These are phyloP conservation scores for Wickerhamia fluorescens DNA, from an alignment of 805 yeast genomes.

Conservation along the genomic window DNA sequence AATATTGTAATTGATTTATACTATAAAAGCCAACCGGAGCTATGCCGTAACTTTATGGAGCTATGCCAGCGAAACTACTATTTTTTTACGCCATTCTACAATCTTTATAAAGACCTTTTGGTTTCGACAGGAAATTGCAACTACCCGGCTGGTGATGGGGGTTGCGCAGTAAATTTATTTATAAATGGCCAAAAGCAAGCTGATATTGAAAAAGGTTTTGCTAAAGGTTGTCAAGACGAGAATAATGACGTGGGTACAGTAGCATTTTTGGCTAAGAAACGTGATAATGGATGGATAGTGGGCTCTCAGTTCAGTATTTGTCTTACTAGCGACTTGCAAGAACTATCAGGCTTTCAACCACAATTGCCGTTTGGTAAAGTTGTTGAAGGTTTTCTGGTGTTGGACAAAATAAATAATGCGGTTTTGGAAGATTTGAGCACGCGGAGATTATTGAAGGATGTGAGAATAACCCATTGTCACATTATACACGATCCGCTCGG, in stretches of 20 bases:
- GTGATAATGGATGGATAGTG: too few species aligned
- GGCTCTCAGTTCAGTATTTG: conserved; percentile 11
- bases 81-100: conserved; percentile 44
- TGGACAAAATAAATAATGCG: conserved; percentile 37
- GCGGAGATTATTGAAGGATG: conserved; percentile 10
- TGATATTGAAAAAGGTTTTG: too few species aligned
- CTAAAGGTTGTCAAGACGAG: too few species aligned
- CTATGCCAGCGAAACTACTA: conserved; percentile 47
- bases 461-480: conserved; percentile 45
- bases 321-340: conserved; percentile 1
- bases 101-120: conserved; percentile 31
- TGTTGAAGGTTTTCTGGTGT: conserved; percentile 41
- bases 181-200: too few species aligned
- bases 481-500: conserved; percentile 50
- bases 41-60: conserved; percentile 43
- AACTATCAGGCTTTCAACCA: conserved; percentile 20
- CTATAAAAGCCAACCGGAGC: conserved; percentile 25
- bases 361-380: conserved; percentile 42
- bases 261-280: conserved; percentile 7
- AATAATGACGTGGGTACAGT: conserved; percentile 8
- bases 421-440: conserved; percentile 29
- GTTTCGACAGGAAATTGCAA: conserved; percentile 44
- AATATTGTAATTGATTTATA: conserved; percentile 46
- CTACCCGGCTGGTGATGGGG: conserved; percentile 25
- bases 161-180: too few species aligned